A percentile compares a stretch with the other conserved stretches of the same genome.
phyloP scores from a whole-genome alignment of 2,329 filamentous ascomycete genomes.

The Diaporthe sp. region DNA sequence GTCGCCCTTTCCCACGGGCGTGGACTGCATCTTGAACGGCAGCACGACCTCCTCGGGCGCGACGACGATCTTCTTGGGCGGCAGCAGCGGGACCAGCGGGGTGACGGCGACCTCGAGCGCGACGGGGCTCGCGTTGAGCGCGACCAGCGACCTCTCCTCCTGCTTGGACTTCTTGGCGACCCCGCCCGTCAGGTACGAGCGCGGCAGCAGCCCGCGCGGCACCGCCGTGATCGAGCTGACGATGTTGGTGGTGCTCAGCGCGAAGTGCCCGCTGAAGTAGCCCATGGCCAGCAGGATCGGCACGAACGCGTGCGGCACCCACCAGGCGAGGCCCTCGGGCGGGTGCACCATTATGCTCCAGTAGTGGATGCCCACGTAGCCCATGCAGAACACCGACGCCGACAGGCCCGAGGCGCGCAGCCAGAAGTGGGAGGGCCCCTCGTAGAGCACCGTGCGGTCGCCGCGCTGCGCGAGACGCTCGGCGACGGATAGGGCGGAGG shows the following conservation, averaged over 20 bases:
- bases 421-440: slow-evolving; percentile 73
- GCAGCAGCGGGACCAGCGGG: slow-evolving; percentile 63
- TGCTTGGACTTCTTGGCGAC: slow-evolving; percentile 9
- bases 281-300: slow-evolving; percentile 72
- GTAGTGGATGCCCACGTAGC: slow-evolving; percentile 65
- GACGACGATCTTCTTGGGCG: slow-evolving; percentile 58
- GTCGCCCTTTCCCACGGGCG: slow-evolving; percentile 47
- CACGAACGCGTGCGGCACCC: slow-evolving; percentile 70
- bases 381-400: slow-evolving; percentile 66
- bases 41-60: slow-evolving; percentile 54
- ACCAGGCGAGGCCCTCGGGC: slow-evolving; percentile 65
- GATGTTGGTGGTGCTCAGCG: slow-evolving; percentile 69
- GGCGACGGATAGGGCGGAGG: slow-evolving; percentile 55
- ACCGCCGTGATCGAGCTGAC: slow-evolving; percentile 71
- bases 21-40: slow-evolving; percentile 45
- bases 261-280: slow-evolving; percentile 70
- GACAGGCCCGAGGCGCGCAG: slow-evolving; percentile 73
- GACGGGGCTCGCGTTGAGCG: slow-evolving; percentile 49
- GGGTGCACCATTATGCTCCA: slow-evolving; percentile 63
- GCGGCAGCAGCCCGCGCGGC: slow-evolving; percentile 49
- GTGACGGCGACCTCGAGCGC: slow-evolving; percentile 67
- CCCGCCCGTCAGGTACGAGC: slow-evolving; percentile 25
- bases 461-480: slow-evolving; percentile 68
- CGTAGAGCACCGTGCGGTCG: slow-evolving; percentile 73
- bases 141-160: slow-evolving; percentile 28